phyloP scores from a whole-genome alignment of 257 asterid species.

The Eucommia ulmoides region DNA sequence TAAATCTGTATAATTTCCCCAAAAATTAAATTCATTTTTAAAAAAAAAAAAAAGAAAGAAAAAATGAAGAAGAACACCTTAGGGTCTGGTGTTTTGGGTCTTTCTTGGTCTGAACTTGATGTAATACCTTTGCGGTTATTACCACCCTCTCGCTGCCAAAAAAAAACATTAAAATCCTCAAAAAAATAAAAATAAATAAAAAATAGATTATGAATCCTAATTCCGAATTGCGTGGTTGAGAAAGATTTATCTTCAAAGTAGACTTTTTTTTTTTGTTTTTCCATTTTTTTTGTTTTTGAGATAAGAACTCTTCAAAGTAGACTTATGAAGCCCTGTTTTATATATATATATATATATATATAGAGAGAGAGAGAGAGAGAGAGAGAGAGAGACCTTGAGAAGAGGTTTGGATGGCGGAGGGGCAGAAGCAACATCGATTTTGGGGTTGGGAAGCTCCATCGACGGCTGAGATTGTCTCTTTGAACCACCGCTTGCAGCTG shows the following conservation, averaged over 20 bases:
- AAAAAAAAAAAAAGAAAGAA: not conserved
- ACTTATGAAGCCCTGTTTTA: no score
- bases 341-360: no score
- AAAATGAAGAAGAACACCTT: conserved; percentile 33
- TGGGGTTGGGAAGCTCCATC: conserved; percentile 53
- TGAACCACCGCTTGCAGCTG: conserved; percentile 38
- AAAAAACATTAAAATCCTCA: no score
- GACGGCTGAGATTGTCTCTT: conserved; percentile 80
- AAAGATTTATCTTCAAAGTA: no score
- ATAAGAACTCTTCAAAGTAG: no score
- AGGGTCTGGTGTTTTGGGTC: conserved; percentile 71
- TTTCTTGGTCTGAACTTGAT: conserved; percentile 58
- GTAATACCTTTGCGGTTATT: conserved; percentile 59
- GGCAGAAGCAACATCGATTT: conserved; percentile 33
- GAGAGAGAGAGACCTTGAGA: no score
- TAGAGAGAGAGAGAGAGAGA: no score
- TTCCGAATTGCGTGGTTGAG: no score
- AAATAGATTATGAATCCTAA: not conserved
- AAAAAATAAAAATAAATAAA: not conserved
- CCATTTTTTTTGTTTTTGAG: no score
- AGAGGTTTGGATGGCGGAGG: conserved; percentile 51
- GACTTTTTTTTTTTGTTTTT: no score
- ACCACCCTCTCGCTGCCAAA: conserved; percentile 43
- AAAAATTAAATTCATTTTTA: not conserved
- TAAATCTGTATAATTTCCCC: not conserved